Evolutionary conservation across 2,329 filamentous ascomycete species (phyloP).

Genomic region (Cucurbitaria berberidis): DNA sequence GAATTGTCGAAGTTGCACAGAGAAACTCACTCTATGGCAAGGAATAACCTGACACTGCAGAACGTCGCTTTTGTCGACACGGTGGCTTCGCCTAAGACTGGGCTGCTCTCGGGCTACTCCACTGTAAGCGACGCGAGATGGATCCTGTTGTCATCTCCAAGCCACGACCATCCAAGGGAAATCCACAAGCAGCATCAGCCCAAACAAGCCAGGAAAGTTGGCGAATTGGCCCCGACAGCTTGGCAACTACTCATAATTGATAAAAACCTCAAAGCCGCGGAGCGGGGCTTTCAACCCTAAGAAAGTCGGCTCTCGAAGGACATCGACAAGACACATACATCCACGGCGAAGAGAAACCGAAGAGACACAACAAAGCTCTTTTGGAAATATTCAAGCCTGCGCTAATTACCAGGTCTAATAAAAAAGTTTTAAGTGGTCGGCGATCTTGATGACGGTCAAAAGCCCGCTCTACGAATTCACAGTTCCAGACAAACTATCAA

Average conservation of each 20-base stretch:
- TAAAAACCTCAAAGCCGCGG: too few species aligned
- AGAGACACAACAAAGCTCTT: not conserved
- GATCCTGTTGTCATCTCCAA: too few species aligned
- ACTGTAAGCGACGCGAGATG: too few species aligned
- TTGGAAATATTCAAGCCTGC: not conserved
- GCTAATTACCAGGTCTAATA: not conserved
- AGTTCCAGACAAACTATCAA: too few species aligned
- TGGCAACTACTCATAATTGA: too few species aligned
- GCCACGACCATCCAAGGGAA: not conserved
- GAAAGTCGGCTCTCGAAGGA: not conserved
- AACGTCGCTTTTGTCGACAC: too few species aligned
- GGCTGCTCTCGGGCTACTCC: too few species aligned
- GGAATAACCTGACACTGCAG: too few species aligned
- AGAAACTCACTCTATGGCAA: too few species aligned
- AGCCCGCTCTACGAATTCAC: not conserved
- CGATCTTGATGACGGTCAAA: not conserved
- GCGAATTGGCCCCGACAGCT: too few species aligned
- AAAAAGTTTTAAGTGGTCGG: not conserved
- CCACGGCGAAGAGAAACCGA: not conserved
- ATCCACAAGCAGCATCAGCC: not conserved
- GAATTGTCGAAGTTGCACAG: too few species aligned
- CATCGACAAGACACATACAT: not conserved
- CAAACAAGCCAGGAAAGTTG: not conserved
- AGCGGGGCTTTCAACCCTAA: conserved; percentile 9
- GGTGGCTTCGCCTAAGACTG: too few species aligned